phyloP scores from a whole-genome alignment of 2,329 filamentous ascomycete genomes.

The Aureobasidium sp. region DNA sequence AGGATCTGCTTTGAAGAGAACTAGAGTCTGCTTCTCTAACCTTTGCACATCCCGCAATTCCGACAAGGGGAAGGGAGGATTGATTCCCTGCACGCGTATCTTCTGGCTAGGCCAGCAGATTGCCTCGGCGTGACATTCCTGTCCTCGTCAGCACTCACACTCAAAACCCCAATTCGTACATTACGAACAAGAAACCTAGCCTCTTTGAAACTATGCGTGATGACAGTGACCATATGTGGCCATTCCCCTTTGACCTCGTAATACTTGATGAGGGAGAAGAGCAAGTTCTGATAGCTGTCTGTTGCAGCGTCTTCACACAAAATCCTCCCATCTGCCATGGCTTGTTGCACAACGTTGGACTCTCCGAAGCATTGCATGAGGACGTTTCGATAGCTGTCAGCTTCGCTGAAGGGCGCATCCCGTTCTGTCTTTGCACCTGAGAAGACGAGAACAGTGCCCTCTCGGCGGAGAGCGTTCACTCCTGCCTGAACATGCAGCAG shows the following conservation, averaged over 20 bases:
- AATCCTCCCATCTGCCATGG: conserved; percentile 21
- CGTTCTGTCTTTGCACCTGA: conserved; percentile 53
- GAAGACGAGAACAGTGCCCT: conserved; percentile 53
- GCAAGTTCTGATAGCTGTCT: conserved; percentile 77
- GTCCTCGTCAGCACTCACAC: neutral
- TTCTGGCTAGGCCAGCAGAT: conserved; percentile 35
- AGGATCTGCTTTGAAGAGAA: conserved; percentile 2
- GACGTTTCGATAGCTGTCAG: conserved; percentile 22
- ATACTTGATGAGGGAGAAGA: conserved; percentile 62
- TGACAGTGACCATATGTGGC: conserved; percentile 34
- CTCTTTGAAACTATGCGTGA: conserved; percentile 43
- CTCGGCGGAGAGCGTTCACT: conserved; percentile 42
- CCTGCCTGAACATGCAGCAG: conserved; percentile 65
- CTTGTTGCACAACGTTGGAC: conserved; percentile 17
- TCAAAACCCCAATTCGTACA: no score
- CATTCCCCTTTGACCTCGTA: conserved; percentile 31
- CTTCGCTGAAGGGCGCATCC: conserved; percentile 26
- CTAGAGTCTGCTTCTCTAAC: neutral
- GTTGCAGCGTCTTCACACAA: conserved; percentile 65
- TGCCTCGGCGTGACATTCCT: conserved; percentile 30
- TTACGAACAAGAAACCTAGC: conserved; percentile 30
- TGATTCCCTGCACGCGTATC: conserved; percentile 37
- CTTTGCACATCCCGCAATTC: conserved; percentile 3
- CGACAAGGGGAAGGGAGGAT: conserved; percentile 31
- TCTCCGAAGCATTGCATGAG: neutral